Evolutionary conservation across 768 basidiomycete species (phyloP).

Genomic region (Psilocybe cyanescens): DNA sequence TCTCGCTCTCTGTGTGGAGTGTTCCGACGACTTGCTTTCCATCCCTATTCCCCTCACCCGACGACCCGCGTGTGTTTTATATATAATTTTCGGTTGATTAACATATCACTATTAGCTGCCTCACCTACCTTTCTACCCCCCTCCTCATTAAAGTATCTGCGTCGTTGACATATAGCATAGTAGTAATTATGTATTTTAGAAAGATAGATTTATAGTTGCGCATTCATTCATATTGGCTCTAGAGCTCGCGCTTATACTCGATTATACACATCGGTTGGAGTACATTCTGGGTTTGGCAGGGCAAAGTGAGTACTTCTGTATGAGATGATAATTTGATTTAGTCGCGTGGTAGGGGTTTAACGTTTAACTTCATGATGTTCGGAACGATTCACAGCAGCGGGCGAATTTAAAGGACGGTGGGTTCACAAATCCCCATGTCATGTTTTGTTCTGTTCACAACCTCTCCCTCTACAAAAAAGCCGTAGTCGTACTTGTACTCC

Average conservation of each 20-base stretch:
- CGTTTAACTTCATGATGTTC: too few species aligned
- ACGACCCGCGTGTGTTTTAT: neutral
- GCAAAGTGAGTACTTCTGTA: neutral
- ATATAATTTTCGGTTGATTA: neutral
- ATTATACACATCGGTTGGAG: too few species aligned
- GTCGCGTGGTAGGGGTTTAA: too few species aligned
- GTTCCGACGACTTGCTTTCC: too few species aligned
- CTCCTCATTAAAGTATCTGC: neutral
- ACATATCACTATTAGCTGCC: neutral
- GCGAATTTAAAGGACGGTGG: too few species aligned
- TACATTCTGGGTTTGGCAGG: neutral
- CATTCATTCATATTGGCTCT: too few species aligned
- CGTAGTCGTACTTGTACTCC: constrained; percentile 18
- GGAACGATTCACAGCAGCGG: too few species aligned
- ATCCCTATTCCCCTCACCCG: too few species aligned
- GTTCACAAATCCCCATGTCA: neutral
- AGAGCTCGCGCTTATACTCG: neutral
- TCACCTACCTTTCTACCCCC: neutral
- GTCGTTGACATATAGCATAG: neutral
- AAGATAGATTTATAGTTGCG: neutral
- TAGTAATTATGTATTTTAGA: constrained; percentile 4
- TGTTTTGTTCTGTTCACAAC: neutral
- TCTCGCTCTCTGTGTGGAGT: too few species aligned
- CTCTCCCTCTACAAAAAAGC: constrained; percentile 15
- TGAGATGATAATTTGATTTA: neutral